A percentile compares a stretch with the other conserved stretches of the same genome.
Evolutionary conservation across 2,329 filamentous ascomycete species (phyloP).

Genomic region (Arachnomyces sp.): DNA sequence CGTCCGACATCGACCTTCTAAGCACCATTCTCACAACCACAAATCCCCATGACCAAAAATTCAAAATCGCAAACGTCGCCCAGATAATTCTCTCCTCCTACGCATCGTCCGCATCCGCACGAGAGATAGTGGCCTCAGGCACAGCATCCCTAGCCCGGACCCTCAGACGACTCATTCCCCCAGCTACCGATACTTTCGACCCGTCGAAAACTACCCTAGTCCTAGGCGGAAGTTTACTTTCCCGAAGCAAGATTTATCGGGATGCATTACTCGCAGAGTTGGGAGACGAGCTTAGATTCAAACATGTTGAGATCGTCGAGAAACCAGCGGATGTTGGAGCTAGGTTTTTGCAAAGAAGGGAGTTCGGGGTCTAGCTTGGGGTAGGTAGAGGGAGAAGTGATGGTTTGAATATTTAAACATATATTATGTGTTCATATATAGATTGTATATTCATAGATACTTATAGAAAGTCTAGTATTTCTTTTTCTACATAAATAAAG

Average conservation of each 20-base stretch:
- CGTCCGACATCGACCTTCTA: slow-evolving; percentile 6
- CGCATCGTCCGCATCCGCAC: background rate
- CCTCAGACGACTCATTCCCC: background rate
- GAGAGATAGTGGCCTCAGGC: slow-evolving; percentile 1
- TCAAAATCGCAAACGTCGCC: slow-evolving; percentile 6
- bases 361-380: background rate
- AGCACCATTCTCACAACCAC: slow-evolving; percentile 2
- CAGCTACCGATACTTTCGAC: background rate
- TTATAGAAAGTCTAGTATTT: too few relatives aligned
- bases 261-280: background rate
- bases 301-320: slow-evolving; percentile 1
- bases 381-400: too few relatives aligned
- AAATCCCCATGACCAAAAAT: slow-evolving; percentile 1
- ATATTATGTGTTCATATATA: too few relatives aligned
- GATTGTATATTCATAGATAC: too few relatives aligned
- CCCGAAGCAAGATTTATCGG: slow-evolving; percentile 4
- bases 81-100: slow-evolving; percentile 2
- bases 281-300: slow-evolving; percentile 1
- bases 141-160: slow-evolving; percentile 1
- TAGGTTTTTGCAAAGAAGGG: background rate
- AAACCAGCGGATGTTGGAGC: slow-evolving; percentile 1
- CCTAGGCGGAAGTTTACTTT: slow-evolving; percentile 4
- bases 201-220: slow-evolving; percentile 1
- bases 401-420: too few relatives aligned
- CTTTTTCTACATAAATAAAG: too few relatives aligned